Percentiles rank a stretch among this genome's conserved stretches.
These are phyloP conservation scores for Trichocomaceae sp. DNA, from an alignment of 2,329 filamentous ascomycete genomes.

Conservation along the genomic window DNA sequence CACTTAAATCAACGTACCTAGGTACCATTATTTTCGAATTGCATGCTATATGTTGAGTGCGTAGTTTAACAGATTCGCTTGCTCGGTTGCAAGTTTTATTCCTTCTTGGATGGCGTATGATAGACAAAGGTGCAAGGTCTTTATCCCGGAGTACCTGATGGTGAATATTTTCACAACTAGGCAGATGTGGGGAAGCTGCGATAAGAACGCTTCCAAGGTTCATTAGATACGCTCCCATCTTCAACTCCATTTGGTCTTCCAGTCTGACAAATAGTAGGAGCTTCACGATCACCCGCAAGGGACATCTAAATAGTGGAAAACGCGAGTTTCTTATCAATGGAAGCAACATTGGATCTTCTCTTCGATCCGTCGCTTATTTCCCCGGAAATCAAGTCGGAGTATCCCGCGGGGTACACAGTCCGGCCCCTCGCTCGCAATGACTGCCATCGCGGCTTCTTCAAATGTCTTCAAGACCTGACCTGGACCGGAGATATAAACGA, in stretches of 20 bases:
- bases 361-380: slow-evolving; percentile 11
- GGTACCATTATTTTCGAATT: no score
- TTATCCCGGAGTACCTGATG: no score
- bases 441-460: slow-evolving; percentile 11
- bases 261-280: not conserved
- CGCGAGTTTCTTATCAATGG: not conserved
- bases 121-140: no score
- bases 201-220: not conserved
- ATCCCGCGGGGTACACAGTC: slow-evolving; percentile 11
- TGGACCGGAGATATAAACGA: slow-evolving; percentile 10
- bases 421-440: slow-evolving; percentile 13
- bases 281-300: no score
- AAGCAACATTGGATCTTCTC: slow-evolving; percentile 1
- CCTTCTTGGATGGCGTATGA: no score
- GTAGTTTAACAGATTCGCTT: no score
- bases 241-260: not conserved
- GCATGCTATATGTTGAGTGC: no score
- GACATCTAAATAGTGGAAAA: not conserved
- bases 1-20: no score
- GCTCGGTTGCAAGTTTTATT: no score
- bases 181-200: slow-evolving; percentile 39
- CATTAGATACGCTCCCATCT: not conserved
- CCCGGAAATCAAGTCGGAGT: slow-evolving; percentile 3
- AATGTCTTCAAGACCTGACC: slow-evolving; percentile 10
- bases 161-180: no score